Evolutionary conservation across 805 yeast species (phyloP), one percentile per base, ranked within the genome.

Genomic region (Kurtzmaniella fragi): DNA sequence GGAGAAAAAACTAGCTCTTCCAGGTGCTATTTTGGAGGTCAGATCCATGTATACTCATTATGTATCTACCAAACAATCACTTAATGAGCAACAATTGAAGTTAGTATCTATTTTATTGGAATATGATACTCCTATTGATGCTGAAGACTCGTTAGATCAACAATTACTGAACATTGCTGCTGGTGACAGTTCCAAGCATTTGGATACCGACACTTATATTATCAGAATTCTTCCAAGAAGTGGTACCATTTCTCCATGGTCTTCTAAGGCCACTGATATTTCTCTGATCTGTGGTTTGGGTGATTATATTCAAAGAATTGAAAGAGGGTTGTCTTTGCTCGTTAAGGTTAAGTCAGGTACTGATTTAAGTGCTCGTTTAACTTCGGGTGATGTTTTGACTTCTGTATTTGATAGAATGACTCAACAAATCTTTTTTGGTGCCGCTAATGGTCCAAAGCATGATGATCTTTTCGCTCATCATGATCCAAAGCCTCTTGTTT

Each of bases 211-310:
- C 47, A 65, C 78, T 26, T 75, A 77, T 45, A 65, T 89, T 47
- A 64, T 91, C 34, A 75, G 95, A 58, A 73, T 93, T 38, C 71
- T 89, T 38, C 99, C 99, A 32, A 79, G 98, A 61, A 70, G 89
- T 6, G 99, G 99, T 44, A 93, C 99, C 10, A 91, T 93, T 48
- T 90, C 98, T 17, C 98, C 99, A 27, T 93, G 99, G 99, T 87
- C 96, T 8, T 90, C 98, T 11, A 93, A 93, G 67, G 99, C 99
- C 20, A 90, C 99, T 31, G 91, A 93, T 64, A 93, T 93, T 49
- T 77, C 90, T 38, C 78, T 81, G 41, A 95, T 86, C 41, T 87
- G 96, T 66, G 96, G 96, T 8, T 73, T 93, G 44, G 75, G 71
- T 29, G 70, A 73, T 14, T 75, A 73, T 44, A 71, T 93, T 35